Percentiles rank a stretch among this genome's conserved stretches.
Evolutionary conservation across 2,329 filamentous ascomycete genomes (phyloP).

Genomic region (Fusarium sp.): DNA sequence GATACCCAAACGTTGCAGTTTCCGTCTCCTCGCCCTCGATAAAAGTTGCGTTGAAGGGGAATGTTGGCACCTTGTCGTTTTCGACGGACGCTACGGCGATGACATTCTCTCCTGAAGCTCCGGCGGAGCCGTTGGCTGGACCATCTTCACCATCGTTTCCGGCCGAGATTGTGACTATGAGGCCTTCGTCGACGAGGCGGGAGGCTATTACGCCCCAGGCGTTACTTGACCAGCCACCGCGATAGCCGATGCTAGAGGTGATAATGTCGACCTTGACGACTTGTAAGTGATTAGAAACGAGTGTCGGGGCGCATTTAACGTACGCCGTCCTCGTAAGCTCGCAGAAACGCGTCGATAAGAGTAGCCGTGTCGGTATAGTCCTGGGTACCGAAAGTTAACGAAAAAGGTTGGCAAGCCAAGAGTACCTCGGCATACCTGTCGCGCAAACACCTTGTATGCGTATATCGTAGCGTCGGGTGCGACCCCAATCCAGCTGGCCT

Average conservation of each 20-base stretch:
- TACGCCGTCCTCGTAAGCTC: slow-evolving; percentile 31
- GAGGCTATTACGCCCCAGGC: slow-evolving; percentile 1
- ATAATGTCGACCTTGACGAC: slow-evolving; percentile 11
- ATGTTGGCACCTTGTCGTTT: too few relatives aligned
- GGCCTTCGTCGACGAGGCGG: not conserved
- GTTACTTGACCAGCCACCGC: slow-evolving; percentile 5
- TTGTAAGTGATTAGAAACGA: too few relatives aligned
- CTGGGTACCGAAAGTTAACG: not conserved
- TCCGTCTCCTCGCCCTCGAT: too few relatives aligned
- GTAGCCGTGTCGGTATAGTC: slow-evolving; percentile 19
- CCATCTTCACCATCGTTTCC: slow-evolving; percentile 5
- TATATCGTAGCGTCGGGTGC: slow-evolving; percentile 7
- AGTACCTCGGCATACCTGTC: too few relatives aligned
- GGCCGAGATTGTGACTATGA: not conserved
- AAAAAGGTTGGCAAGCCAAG: too few relatives aligned
- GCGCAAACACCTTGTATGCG: not conserved
- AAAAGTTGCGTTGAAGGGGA: too few relatives aligned
- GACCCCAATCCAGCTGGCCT: not conserved
- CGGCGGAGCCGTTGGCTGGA: slow-evolving; percentile 5
- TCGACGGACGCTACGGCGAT: not conserved
- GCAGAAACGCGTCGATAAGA: slow-evolving; percentile 30
- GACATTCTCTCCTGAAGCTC: not conserved
- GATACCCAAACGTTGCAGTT: not conserved
- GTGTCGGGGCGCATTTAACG: too few relatives aligned
- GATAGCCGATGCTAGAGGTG: slow-evolving; percentile 13